Evolutionary conservation across 225 moss, liverwort and hornwort genomes (phyloP), one percentile per base, ranked within the genome.

Genomic region (Anthoceros angustus): DNA sequence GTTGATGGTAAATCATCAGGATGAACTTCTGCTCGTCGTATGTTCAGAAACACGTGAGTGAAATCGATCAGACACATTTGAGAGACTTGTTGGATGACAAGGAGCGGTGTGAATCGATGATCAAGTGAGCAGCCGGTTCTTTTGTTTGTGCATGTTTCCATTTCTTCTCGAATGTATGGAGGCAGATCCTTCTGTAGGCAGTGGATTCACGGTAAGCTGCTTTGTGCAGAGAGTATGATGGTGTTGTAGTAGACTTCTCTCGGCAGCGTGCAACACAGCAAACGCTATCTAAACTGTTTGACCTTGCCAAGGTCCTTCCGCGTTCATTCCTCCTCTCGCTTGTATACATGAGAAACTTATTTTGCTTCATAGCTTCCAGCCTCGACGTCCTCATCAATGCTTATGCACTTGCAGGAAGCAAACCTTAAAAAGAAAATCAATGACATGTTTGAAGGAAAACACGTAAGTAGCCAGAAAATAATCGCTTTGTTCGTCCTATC

Each of bases 101-200:
- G 64, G 82, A 83, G 48, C 84, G 98, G 73, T 98, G 98, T 79
- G 84, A 87, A 77, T 73, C 70, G 70, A 89, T 98, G 76, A 98
- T 98, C 68, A 98, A 98, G 98, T 98, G 77, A 38, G 73, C 12
- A 62, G 66, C 20, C 25, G 43, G n/a, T 2, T 38, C 39, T 55
- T 12, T 20, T 6, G 25, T 12, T 67, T 43, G 2, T 24, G 7
- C 16, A 12, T 25, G 16, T 62, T 70, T 7, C 12, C 49, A 15
- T 64, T 72, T 24, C 12, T 24, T 3, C 40, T 40, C 23, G 1
- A n/a, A 39, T 42, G 9, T 46, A 24, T 18, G 15, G 20, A 42
- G 7, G 48, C 15, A 55, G 25, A n/a, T n/a, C 32, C 14, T 24
- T 6, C 38, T 7, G 0, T 25, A 69, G 38, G 55, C n/a, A 50